A percentile compares a stretch with the other conserved stretches of the same genome.
Evolutionary conservation across 2,329 filamentous ascomycete genomes (phyloP).

Genomic region (Colletotrichum salicis): DNA sequence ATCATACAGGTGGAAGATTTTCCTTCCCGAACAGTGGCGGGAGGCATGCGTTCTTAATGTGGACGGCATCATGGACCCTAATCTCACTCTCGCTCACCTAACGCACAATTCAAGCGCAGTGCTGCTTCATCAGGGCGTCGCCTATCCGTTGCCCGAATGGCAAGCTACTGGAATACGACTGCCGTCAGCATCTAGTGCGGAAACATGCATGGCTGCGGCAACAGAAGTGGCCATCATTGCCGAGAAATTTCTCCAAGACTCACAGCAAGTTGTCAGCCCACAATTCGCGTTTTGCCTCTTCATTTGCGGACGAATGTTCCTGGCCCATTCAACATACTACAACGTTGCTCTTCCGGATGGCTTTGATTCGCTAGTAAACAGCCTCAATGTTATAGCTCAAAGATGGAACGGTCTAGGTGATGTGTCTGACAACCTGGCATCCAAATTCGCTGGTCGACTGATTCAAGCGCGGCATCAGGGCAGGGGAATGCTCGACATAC

Average conservation of each 20-base stretch:
- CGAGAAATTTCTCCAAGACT: constrained; percentile 47
- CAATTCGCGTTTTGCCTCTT: constrained; percentile 54
- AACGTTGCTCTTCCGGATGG: constrained; percentile 40
- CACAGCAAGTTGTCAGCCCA: constrained; percentile 42
- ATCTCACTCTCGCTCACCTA: constrained; percentile 49
- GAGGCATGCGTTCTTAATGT: constrained; percentile 52
- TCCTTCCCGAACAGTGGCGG: constrained; percentile 55
- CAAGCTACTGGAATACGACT: constrained; percentile 44
- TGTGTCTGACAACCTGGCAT: constrained; percentile 45
- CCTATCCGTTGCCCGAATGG: constrained; percentile 48
- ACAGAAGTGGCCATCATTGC: constrained; percentile 51
- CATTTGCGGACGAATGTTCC: constrained; percentile 46
- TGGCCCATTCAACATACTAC: constrained; percentile 48
- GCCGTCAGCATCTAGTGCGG: constrained; percentile 50
- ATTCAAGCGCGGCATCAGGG: constrained; percentile 42
- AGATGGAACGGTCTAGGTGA: constrained; percentile 48
- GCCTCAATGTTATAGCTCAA: constrained; percentile 48
- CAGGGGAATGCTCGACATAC: constrained; percentile 43
- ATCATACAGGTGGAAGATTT: constrained; percentile 53
- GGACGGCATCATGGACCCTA: constrained; percentile 55
- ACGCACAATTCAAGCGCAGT: constrained; percentile 49
- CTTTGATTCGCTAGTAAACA: constrained; percentile 46
- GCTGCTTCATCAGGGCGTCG: constrained; percentile 53
- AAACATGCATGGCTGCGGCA: constrained; percentile 52
- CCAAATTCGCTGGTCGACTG: constrained; percentile 47